Evolutionary conservation across 1,139 yeast species (phyloP).

Genomic region (Martiniozyma asiatica): DNA sequence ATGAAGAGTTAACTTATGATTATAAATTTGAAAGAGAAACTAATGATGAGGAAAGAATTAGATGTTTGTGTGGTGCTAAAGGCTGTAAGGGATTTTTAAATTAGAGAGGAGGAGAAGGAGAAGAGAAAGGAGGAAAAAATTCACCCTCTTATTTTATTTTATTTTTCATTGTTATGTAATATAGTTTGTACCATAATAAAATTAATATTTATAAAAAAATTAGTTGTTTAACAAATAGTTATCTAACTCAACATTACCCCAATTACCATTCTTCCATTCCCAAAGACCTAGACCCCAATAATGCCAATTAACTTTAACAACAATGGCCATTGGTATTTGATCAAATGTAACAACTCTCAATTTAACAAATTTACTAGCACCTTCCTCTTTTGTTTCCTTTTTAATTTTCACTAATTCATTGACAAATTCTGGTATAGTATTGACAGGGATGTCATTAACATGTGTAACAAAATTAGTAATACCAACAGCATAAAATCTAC

Average conservation of each 20-base stretch:
- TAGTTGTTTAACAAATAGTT: no score
- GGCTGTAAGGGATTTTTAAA: conserved; percentile 90
- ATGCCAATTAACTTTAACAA: conserved; percentile 80
- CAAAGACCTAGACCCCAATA: conserved; percentile 80
- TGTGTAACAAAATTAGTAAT: conserved; percentile 81
- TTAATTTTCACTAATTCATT: conserved; percentile 36
- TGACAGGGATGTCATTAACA: conserved; percentile 67
- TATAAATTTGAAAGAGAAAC: conserved; percentile 89
- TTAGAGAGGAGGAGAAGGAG: no score
- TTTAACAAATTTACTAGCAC: conserved; percentile 75
- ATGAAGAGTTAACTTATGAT: conserved; percentile 90
- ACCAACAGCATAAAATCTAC: conserved; percentile 69
- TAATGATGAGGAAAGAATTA: conserved; percentile 79
- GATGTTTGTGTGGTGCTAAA: conserved; percentile 90
- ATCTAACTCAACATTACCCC: no score
- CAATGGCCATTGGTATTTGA: conserved; percentile 72
- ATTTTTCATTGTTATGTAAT: no score
- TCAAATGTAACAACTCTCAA: conserved; percentile 75
- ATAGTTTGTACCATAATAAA: no score
- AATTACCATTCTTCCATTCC: no score
- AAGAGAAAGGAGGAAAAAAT: no score
- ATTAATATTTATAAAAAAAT: no score
- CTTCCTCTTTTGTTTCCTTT: conserved; percentile 45
- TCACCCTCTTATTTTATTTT: no score
- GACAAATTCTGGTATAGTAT: conserved; percentile 54